phyloP scores from a whole-genome alignment of 2,329 filamentous ascomycete species.

The Fusarium xyrophilum region DNA sequence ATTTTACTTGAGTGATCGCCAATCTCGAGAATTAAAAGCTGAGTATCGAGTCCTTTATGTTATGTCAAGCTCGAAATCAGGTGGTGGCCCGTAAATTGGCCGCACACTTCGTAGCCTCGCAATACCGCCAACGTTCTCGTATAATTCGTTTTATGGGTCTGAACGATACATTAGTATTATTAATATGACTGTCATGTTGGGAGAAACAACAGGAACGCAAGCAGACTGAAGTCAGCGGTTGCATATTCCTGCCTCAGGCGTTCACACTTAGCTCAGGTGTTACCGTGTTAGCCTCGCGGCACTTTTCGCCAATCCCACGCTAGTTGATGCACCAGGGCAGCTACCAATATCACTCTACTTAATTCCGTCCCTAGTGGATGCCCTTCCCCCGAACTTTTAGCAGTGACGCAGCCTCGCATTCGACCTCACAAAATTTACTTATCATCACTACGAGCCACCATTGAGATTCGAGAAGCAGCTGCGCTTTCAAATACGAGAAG shows the following conservation, averaged over 20 bases:
- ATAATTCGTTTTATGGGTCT: too few relatives aligned
- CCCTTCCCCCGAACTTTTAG: slow-evolving; percentile 36
- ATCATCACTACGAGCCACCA: slow-evolving; percentile 3
- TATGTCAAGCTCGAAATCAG: not conserved
- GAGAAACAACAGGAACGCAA: not conserved
- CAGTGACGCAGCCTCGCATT: slow-evolving; percentile 34
- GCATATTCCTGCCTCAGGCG: slow-evolving; percentile 35
- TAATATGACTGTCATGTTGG: not conserved
- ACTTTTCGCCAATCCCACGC: slow-evolving; percentile 22
- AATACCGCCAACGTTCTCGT: not conserved
- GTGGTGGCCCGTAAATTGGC: not conserved
- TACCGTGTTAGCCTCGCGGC: slow-evolving; percentile 29
- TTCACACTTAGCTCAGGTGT: not conserved
- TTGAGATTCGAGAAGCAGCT: slow-evolving; percentile 7
- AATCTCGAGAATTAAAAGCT: not conserved
- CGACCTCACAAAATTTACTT: slow-evolving; percentile 16
- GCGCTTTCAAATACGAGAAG: slow-evolving; percentile 17
- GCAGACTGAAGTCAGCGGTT: not conserved
- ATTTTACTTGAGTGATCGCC: not conserved
- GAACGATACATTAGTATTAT: not conserved
- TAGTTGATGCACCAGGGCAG: slow-evolving; percentile 29
- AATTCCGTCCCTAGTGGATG: slow-evolving; percentile 24
- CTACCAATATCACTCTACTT: slow-evolving; percentile 6
- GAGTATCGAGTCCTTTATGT: not conserved
- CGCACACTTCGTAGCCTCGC: not conserved